phyloP scores from a whole-genome alignment of 208 protist species.

The Wallacemonas collosoma region DNA sequence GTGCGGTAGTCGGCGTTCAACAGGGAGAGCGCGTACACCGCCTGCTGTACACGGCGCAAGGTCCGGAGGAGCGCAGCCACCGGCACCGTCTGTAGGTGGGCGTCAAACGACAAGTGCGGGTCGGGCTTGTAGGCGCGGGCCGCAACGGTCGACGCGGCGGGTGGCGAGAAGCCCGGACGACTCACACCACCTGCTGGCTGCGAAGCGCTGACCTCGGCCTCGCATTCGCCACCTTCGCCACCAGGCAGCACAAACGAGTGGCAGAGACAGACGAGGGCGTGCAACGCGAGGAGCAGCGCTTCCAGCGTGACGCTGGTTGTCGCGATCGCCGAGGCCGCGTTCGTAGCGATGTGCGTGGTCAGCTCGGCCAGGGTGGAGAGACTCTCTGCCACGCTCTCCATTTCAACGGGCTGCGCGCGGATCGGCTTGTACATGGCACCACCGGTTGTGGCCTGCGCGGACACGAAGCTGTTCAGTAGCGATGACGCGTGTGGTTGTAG shows the following conservation, averaged over 20 bases:
- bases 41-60: slow-evolving; percentile 47
- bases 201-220: background rate
- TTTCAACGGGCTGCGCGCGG: slow-evolving; percentile 7
- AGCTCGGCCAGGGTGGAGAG: slow-evolving; percentile 3
- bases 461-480: background rate
- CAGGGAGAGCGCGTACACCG: slow-evolving; percentile 46
- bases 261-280: slow-evolving; percentile 65
- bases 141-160: too few species aligned
- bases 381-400: slow-evolving; percentile 4
- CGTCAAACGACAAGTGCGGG: slow-evolving; percentile 19
- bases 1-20: slow-evolving; percentile 68
- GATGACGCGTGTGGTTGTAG: slow-evolving; percentile 2
- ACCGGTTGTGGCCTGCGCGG: background rate
- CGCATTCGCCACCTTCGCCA: background rate
- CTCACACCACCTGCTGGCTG: background rate
- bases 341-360: background rate
- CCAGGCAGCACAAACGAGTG: slow-evolving; percentile 71
- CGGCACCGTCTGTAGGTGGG: slow-evolving; percentile 38
- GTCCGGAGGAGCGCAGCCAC: slow-evolving; percentile 37
- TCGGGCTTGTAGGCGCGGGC: too few species aligned
- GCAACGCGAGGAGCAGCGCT: slow-evolving; percentile 57
- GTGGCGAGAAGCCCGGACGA: too few species aligned
- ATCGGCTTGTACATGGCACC: background rate
- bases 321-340: background rate
- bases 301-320: slow-evolving; percentile 27